A percentile compares a stretch with the other conserved stretches of the same genome.
Conservation (phyloP, 2,329 filamentous ascomycete genomes). For the Triangularia setosa region DNA sequence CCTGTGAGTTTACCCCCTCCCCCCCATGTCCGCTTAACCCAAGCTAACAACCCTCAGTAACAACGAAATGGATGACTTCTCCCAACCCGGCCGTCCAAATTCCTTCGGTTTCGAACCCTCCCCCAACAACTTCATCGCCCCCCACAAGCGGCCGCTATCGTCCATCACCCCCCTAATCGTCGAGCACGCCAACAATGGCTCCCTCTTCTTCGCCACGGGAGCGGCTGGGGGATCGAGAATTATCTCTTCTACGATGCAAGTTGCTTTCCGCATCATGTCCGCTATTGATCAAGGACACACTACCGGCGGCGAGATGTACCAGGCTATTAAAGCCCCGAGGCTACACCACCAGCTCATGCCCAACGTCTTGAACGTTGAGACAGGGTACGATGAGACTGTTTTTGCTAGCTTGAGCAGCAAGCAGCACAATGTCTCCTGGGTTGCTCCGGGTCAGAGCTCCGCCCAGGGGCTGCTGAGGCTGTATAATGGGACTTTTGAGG, state of each 20-base stretch:
- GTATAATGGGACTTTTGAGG: slow-evolving; percentile 67
- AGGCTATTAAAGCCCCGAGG: slow-evolving; percentile 65
- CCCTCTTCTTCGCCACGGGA: slow-evolving; percentile 68
- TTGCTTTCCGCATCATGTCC: slow-evolving; percentile 71
- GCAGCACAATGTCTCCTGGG: slow-evolving; percentile 73
- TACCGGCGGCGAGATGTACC: slow-evolving; percentile 48
- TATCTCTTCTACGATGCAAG: slow-evolving; percentile 78
- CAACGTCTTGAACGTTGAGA: slow-evolving; percentile 66
- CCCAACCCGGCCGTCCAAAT: slow-evolving; percentile 72
- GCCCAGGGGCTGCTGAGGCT: slow-evolving; percentile 69
- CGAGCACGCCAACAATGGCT: slow-evolving; percentile 59
- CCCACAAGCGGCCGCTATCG: slow-evolving; percentile 77
- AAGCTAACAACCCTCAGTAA: slow-evolving; percentile 35
- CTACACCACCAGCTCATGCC: slow-evolving; percentile 82
- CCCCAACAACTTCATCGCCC: slow-evolving; percentile 74
- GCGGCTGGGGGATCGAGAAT: slow-evolving; percentile 81
- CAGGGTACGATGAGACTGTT: slow-evolving; percentile 64
- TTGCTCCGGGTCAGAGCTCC: slow-evolving; percentile 60
- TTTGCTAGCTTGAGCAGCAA: slow-evolving; percentile 61
- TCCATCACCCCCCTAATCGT: slow-evolving; percentile 80
- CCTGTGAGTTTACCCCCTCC: slow-evolving; percentile 37
- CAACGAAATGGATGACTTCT: slow-evolving; percentile 76
- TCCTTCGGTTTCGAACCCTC: slow-evolving; percentile 82
- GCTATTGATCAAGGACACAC: slow-evolving; percentile 29
- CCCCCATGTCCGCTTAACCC: neutral